Base-by-base conservation (phyloP, 75 land plant genomes). In the Sequoiadendron giganteum region DNA sequence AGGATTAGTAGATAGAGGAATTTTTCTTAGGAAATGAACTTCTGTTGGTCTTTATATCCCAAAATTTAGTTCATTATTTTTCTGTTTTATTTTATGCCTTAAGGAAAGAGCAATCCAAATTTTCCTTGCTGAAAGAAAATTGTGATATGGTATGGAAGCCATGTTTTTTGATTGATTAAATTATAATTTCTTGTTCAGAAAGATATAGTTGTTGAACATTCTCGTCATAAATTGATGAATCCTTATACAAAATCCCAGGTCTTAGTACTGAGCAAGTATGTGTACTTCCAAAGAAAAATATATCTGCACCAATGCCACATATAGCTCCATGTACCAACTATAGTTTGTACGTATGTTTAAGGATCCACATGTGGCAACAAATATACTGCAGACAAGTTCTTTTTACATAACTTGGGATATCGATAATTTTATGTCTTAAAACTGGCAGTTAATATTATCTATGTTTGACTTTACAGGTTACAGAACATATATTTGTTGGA, bases 401-500 rank as follows among this genome's bases (percentile, higher is more conserved):
- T 75, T 75, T 34, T 75, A 75, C 38, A 32, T 75, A 34, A 32
- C 77, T 32, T 75, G 38, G 38, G 77, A 75, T 75, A 10, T 34
- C 16, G n/a, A 34, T 75, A 21, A 75, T 75, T 75, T 10, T 21
- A 0, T 3, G 77, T 75, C 77, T 14, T 75, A 32, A 32, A 75
- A 65, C 16, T 32, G 38, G 16, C 39, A 2, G 38, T 34, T 75
- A 32, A 73, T 75, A 34, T 75, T 34, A 75, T 75, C n/a, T 65
- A 6, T 75, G 85, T 82, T 49, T 47, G 34, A n/a, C 43, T 32
- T 83, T 93, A 87, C 90, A 98, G 99, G 92, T 97, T 13, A 98
- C 97, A 48, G 99, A 95, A 47, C 93, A 98, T 68, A 94, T 98
- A 87, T 95, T 90, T 90, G 95, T 97, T 56, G 99, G 99, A 19